Conservation (phyloP, 257 asterid species). For the Capsicum baccatum region DNA sequence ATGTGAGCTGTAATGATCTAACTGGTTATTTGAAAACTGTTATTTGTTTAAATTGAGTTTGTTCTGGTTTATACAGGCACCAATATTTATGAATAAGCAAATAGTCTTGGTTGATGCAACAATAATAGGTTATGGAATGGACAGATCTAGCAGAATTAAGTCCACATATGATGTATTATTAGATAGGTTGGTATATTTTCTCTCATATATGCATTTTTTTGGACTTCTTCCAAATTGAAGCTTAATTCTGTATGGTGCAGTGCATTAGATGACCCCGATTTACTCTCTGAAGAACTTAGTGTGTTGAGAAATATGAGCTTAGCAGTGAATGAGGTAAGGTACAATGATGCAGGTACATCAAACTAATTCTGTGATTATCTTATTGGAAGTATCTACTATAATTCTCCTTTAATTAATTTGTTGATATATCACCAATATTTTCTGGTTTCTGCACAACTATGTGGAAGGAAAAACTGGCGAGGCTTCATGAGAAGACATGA, state of each 20-base stretch:
- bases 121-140: conserved; percentile 42
- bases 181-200: conserved; percentile 44
- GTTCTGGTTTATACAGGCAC: conserved; percentile 45
- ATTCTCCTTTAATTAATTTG: neutral
- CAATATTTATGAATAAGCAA: conserved; percentile 47
- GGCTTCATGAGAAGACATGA: conserved; percentile 39
- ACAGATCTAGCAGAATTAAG: conserved; percentile 35
- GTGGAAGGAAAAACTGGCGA: conserved; percentile 48
- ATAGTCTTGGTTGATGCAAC: conserved; percentile 50
- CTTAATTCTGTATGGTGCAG: conserved; percentile 30
- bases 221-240: neutral
- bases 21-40: neutral
- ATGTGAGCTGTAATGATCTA: neutral
- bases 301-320: conserved; percentile 43
- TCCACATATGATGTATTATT: conserved; percentile 45
- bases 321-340: conserved; percentile 48
- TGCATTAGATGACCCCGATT: conserved; percentile 51
- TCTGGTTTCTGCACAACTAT: conserved; percentile 32
- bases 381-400: neutral
- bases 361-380: neutral
- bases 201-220: neutral
- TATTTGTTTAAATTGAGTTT: neutral
- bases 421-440: neutral
- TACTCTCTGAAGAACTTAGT: conserved; percentile 48
- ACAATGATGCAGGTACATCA: conserved; percentile 49